Conservation (phyloP, 2,329 filamentous ascomycete species). For the Colletotrichum gigasporum region DNA sequence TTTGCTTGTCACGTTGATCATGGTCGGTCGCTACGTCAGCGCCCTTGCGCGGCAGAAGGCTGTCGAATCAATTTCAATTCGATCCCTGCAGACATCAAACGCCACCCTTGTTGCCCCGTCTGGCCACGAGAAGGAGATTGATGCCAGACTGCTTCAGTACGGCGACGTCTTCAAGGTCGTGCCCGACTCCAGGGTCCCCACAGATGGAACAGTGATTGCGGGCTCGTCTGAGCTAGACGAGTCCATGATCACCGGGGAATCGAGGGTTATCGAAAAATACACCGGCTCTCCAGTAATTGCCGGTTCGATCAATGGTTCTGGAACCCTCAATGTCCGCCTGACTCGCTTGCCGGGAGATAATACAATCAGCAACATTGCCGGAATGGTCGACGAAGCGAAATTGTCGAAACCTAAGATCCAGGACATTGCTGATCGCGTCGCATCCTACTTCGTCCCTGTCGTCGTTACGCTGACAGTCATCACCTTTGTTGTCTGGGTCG, state of each 20-base stretch:
- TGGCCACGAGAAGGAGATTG: constrained; percentile 60
- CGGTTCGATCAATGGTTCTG: constrained; percentile 74
- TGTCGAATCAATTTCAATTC: constrained; percentile 63
- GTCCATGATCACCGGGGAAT: constrained; percentile 82
- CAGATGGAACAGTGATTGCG: constrained; percentile 73
- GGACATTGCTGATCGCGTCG: constrained; percentile 73
- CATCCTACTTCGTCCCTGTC: constrained; percentile 74
- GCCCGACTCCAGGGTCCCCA: constrained; percentile 69
- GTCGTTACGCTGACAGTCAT: constrained; percentile 66
- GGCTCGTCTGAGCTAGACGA: constrained; percentile 78
- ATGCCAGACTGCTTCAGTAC: constrained; percentile 74
- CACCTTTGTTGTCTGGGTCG: constrained; percentile 74
- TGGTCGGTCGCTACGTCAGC: constrained; percentile 62
- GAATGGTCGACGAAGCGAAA: constrained; percentile 76
- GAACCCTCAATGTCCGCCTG: constrained; percentile 66
- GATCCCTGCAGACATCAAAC: constrained; percentile 65
- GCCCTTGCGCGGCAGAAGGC: constrained; percentile 64
- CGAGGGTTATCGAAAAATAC: constrained; percentile 66
- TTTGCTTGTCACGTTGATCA: constrained; percentile 67
- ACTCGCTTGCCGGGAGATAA: constrained; percentile 74
- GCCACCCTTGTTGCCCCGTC: constrained; percentile 60
- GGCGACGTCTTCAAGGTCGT: constrained; percentile 73
- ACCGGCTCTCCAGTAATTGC: constrained; percentile 67
- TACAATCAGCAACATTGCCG: constrained; percentile 74
- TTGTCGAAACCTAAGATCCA: constrained; percentile 75